Evolutionary conservation across 352 stramenopile genomes (phyloP).

Genomic region (Globisporangium cederbergense): DNA sequence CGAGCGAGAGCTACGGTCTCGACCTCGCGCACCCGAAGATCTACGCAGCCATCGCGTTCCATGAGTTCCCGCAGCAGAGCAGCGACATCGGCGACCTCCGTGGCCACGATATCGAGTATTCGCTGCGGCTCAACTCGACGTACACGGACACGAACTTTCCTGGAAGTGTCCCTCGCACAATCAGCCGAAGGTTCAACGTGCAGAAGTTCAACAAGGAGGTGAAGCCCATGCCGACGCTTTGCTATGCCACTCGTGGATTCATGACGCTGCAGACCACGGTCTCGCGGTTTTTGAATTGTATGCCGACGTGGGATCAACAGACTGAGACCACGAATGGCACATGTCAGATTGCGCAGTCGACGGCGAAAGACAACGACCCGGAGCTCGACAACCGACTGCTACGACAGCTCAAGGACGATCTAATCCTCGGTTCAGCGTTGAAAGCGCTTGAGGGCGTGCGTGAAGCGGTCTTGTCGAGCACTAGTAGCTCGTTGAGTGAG

Average conservation of each 20-base stretch:
- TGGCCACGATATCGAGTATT: conserved; percentile 49
- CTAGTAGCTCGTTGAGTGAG: neutral
- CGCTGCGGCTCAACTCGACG: conserved; percentile 68
- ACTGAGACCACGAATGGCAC: conserved; percentile 24
- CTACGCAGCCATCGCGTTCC: conserved; percentile 63
- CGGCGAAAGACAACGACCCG: conserved; percentile 18
- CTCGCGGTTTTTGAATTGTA: conserved; percentile 61
- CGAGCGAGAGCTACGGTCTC: conserved; percentile 42
- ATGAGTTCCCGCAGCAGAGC: conserved; percentile 34
- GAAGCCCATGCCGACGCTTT: conserved; percentile 23
- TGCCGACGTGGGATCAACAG: conserved; percentile 45
- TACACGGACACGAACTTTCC: conserved; percentile 26
- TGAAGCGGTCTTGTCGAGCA: neutral
- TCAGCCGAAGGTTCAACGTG: conserved; percentile 12
- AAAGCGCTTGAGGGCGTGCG: conserved; percentile 6
- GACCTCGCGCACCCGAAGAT: conserved; percentile 53
- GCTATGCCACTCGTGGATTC: conserved; percentile 62
- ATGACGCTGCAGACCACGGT: conserved; percentile 72
- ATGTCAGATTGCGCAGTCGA: conserved; percentile 46
- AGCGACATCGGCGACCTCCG: conserved; percentile 31
- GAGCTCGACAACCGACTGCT: conserved; percentile 39
- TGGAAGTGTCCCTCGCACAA: conserved; percentile 45
- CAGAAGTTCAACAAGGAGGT: conserved; percentile 25
- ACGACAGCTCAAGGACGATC: conserved; percentile 41
- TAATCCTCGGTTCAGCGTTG: conserved; percentile 48